Evolutionary conservation across 1,284 basidiomycete genomes (phyloP).

Genomic region (Tilletia indica): DNA sequence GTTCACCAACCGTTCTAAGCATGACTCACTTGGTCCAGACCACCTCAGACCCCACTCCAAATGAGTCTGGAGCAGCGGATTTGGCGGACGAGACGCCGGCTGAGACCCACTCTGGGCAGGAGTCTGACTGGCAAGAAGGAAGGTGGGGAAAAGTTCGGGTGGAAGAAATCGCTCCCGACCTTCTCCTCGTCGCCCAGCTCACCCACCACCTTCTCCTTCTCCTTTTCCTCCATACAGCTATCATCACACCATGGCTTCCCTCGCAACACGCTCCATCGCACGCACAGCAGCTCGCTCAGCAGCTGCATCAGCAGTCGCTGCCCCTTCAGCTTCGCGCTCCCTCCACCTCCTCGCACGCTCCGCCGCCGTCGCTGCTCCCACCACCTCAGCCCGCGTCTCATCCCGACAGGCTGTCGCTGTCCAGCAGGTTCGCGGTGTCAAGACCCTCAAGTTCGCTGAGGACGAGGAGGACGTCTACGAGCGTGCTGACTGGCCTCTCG

Average conservation of each 20-base stretch:
- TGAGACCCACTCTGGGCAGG: no score
- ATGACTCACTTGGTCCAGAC: no score
- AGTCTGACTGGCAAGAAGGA: neutral
- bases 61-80: neutral
- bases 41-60: no score
- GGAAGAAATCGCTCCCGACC: no score
- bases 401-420: conserved; percentile 26
- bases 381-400: conserved; percentile 33
- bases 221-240: neutral
- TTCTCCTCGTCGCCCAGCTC: no score
- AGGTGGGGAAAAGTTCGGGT: neutral
- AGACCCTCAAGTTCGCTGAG: conserved; percentile 91
- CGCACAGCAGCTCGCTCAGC: conserved; percentile 33
- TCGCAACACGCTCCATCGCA: conserved; percentile 36
- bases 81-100: neutral
- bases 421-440: conserved; percentile 65
- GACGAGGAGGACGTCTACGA: conserved; percentile 92
- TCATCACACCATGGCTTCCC: neutral
- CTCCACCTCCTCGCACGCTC: conserved; percentile 22
- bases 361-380: conserved; percentile 30
- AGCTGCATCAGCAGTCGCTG: conserved; percentile 27
- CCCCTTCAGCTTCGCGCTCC: conserved; percentile 33
- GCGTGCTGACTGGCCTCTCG: conserved; percentile 94
- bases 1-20: no score
- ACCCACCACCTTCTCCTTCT: neutral